Evolutionary conservation across 225 moss, liverwort and hornwort genomes (phyloP), one percentile per base, ranked within the genome.

Genomic region (Straminergon stramineum): DNA sequence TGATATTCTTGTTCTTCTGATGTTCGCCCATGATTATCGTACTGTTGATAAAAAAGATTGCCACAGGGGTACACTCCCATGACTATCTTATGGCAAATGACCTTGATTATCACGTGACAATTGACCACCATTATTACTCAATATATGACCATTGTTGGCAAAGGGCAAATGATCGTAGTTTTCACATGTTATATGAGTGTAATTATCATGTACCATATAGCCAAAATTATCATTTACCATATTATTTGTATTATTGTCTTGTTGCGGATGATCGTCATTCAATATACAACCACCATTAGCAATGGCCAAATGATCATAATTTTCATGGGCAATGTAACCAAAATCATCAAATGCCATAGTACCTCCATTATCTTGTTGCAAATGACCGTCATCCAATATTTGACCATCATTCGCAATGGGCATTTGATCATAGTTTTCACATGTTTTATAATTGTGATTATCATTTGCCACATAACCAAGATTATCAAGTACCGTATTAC

Each of bases 291-390:
- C 3, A 3, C 26, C 1, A 16, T 0, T 28, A 58, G 58, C 17
- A 58, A 37, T 10, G 4, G 15, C 2, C 15, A 15, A 32, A 52
- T 34, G 15, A 79, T 57, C 6, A 4, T n/a, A 7, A 14, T n/a
- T 26, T 57, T 1, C 26, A 11, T n/a, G 26, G n/a, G 1, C 0
- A 1, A 1, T 1, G 3, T 2, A 9, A 7, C 1, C 9, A 6
- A 37, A 37, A n/a, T 37, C 4, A 32, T 79, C 56, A 37, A 15
- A 3, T 37, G 16, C 0, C 1, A 1, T 27, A 17, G 2, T 17
- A 57, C 1, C 37, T 15, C 2, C 1, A 0, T 7, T 64, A 16
- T 43, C 23, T 31, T 82, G 14, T 1, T 45, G n/a, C 18, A 55
- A 1, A 13, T 12, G 8, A 17, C 28, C 6, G 0, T 9, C 7